phyloP scores from a whole-genome alignment of 768 basidiomycete genomes.

The Rubroboletus pulcherrimus region DNA sequence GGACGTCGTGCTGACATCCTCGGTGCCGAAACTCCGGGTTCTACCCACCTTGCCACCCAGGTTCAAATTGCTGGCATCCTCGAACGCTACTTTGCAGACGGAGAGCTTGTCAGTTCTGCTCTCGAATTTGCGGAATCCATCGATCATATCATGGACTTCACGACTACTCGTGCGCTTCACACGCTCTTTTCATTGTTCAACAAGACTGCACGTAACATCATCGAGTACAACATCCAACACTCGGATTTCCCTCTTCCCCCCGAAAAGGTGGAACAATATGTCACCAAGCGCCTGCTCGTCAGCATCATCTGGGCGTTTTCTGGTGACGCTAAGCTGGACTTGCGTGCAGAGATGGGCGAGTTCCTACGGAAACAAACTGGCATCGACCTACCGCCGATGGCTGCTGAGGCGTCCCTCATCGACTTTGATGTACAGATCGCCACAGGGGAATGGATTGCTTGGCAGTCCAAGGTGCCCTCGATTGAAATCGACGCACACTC shows the following conservation, averaged over 20 bases:
- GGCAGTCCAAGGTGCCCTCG: slow-evolving; percentile 88
- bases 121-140: slow-evolving; percentile 78
- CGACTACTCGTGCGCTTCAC: slow-evolving; percentile 82
- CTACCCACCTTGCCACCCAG: slow-evolving; percentile 69
- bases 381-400: slow-evolving; percentile 80
- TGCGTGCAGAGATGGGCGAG: slow-evolving; percentile 86
- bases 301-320: slow-evolving; percentile 98
- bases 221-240: slow-evolving; percentile 94
- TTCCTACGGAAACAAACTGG: slow-evolving; percentile 82
- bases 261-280: slow-evolving; percentile 88
- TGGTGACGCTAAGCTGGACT: slow-evolving; percentile 89
- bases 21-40: slow-evolving; percentile 45
- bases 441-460: slow-evolving; percentile 84
- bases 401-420: slow-evolving; percentile 78
- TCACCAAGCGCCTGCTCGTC: slow-evolving; percentile 83
- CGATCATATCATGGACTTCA: slow-evolving; percentile 99
- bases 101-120: slow-evolving; percentile 77
- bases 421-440: slow-evolving; percentile 92
- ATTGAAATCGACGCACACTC: slow-evolving; percentile 97
- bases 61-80: slow-evolving; percentile 70
- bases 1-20: slow-evolving; percentile 55
- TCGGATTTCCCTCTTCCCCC: slow-evolving; percentile 86
- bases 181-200: slow-evolving; percentile 97
- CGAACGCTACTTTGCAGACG: slow-evolving; percentile 77
- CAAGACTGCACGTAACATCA: slow-evolving; percentile 89